Conservation (phyloP, 78 protist species). For the Dictyostelium citrinum region DNA sequence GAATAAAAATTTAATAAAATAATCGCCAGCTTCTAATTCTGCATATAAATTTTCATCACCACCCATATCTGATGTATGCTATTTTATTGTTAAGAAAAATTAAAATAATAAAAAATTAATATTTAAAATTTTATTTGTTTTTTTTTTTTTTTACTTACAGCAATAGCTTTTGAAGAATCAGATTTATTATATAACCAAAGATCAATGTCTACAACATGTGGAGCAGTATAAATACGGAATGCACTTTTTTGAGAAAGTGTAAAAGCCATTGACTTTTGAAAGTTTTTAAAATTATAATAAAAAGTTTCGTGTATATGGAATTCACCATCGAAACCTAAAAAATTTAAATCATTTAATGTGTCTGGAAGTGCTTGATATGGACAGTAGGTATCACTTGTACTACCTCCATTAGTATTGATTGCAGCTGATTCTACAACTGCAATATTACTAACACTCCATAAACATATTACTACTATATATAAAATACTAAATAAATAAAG, state of each 20-base stretch:
- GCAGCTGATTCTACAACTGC: neutral
- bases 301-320: conserved; percentile 37
- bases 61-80: conserved; percentile 62
- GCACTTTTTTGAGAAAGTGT: neutral
- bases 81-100: neutral
- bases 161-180: neutral
- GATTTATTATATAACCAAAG: conserved; percentile 46
- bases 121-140: neutral
- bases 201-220: conserved; percentile 51
- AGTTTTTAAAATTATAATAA: conserved; percentile 22
- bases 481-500: conserved; percentile 4
- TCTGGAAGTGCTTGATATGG: conserved; percentile 62
- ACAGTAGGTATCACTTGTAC: conserved; percentile 18
- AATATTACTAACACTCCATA: conserved; percentile 2
- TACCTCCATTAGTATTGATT: neutral
- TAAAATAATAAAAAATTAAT: neutral
- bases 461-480: conserved; percentile 12
- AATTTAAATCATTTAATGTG: neutral
- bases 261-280: conserved; percentile 12
- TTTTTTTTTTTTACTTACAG: neutral
- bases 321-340: conserved; percentile 44
- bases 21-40: conserved; percentile 12
- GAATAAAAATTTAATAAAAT: conserved; percentile 31
- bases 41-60: conserved; percentile 22
- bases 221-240: conserved; percentile 61